Percentiles rank a stretch among this genome's conserved stretches.
phyloP scores from a whole-genome alignment of 306 rosid species.

The cucumber (Cucumis sativus) region DNA sequence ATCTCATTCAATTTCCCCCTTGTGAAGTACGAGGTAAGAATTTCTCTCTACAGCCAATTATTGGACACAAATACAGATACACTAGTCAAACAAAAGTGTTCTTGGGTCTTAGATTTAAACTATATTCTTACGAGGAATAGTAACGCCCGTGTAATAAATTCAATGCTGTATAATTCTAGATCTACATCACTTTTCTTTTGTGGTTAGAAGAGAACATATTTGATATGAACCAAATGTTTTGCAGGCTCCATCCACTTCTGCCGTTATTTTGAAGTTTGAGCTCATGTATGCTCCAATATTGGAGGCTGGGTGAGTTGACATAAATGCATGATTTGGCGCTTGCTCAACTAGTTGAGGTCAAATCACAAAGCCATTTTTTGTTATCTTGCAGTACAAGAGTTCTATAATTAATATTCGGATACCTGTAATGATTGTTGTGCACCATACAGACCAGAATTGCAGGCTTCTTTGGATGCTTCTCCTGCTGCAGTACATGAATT shows the following conservation, averaged over 20 bases:
- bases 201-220: constrained; percentile 1
- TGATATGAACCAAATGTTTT: constrained; percentile 16
- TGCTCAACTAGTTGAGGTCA: constrained; percentile 1
- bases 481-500: constrained; percentile 77
- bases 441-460: constrained; percentile 42
- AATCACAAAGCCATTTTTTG: constrained; percentile 1
- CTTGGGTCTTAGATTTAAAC: background rate
- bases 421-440: constrained; percentile 19
- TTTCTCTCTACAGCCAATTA: constrained; percentile 6
- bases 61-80: too few species aligned
- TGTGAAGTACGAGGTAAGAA: constrained; percentile 43
- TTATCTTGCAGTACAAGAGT: background rate
- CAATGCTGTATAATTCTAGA: background rate
- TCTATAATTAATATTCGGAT: constrained; percentile 18
- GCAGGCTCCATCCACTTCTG: constrained; percentile 56
- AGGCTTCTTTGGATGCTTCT: constrained; percentile 33
- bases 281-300: constrained; percentile 59
- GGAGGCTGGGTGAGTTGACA: constrained; percentile 51
- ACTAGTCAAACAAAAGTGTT: too few species aligned
- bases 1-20: constrained; percentile 56
- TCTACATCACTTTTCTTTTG: background rate
- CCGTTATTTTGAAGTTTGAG: constrained; percentile 85
- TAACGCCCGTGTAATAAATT: too few species aligned
- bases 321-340: constrained; percentile 8
- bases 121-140: background rate